These are phyloP conservation scores for Macrophomina phaseolina DNA, from an alignment of 2,329 filamentous ascomycete species.

Conservation along the genomic window DNA sequence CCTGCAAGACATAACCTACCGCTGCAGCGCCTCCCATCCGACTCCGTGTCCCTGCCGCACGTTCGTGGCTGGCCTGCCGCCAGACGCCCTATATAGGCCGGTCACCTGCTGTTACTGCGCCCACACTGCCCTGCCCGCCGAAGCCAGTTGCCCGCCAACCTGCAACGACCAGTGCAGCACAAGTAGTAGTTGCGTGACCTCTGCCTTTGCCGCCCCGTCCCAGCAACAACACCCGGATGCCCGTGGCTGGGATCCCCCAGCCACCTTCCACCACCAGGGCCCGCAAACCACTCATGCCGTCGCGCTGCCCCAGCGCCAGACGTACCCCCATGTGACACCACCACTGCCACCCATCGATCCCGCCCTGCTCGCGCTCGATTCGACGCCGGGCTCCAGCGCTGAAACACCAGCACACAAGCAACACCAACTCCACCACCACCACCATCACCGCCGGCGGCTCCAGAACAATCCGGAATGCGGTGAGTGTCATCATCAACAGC, in stretches of 20 bases:
- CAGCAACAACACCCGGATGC: neutral
- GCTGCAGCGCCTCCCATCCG: neutral
- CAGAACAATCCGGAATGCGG: neutral
- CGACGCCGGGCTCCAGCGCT: neutral
- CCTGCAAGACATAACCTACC: slow-evolving; percentile 1
- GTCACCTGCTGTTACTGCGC: slow-evolving; percentile 5
- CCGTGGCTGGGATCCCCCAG: neutral
- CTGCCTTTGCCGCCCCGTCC: neutral
- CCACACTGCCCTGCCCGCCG: no score
- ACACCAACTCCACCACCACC: neutral
- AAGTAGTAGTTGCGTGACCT: neutral
- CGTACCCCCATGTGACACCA: neutral
- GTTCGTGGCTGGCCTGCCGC: neutral
- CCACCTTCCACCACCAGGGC: neutral
- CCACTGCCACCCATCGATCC: neutral
- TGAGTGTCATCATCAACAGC: neutral
- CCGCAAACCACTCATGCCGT: neutral
- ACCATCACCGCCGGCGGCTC: neutral
- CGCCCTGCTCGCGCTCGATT: neutral
- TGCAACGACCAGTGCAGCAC: slow-evolving; percentile 2
- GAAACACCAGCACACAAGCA: neutral
- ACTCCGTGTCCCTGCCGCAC: neutral
- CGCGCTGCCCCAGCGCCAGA: neutral
- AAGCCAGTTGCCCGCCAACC: neutral
- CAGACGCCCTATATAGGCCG: neutral